phyloP scores from a whole-genome alignment of 495 filamentous ascomycete genomes.

The Patellaria atrata region DNA sequence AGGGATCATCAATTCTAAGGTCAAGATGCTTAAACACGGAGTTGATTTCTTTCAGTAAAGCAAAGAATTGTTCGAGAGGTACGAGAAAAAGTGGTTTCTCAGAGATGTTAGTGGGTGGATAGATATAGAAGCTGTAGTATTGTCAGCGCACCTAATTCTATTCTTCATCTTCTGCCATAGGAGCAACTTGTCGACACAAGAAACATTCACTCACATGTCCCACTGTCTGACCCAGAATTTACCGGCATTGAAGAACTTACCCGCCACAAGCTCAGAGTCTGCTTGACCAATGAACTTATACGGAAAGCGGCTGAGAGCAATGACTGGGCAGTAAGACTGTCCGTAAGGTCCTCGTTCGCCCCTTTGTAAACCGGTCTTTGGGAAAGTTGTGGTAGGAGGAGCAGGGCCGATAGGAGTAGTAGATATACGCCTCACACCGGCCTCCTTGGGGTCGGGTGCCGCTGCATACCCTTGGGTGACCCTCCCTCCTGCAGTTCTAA shows the following conservation, averaged over 20 bases:
- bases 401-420: no score
- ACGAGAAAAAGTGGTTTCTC: constrained; percentile 46
- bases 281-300: constrained; percentile 40
- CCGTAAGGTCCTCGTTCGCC: constrained; percentile 8
- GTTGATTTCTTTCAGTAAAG: constrained; percentile 47
- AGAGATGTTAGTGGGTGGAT: constrained; percentile 29
- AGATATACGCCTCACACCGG: no score
- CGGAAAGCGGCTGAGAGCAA: constrained; percentile 43
- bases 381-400: constrained; percentile 2
- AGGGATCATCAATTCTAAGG: constrained; percentile 38
- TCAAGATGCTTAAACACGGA: constrained; percentile 27
- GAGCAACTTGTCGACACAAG: no score
- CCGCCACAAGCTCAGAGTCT: constrained; percentile 34
- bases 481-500: no score
- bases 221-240: constrained; percentile 47
- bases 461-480: no score
- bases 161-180: neutral
- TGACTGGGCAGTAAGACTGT: constrained; percentile 42
- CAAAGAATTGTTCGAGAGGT: constrained; percentile 44
- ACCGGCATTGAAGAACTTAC: constrained; percentile 39
- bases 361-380: constrained; percentile 3
- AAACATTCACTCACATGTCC: constrained; percentile 55
- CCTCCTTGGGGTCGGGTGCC: no score
- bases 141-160: no score
- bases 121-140: constrained; percentile 50